Base-by-base conservation (phyloP, 495 filamentous ascomycete species). In the Lophiostoma macrostomum region DNA sequence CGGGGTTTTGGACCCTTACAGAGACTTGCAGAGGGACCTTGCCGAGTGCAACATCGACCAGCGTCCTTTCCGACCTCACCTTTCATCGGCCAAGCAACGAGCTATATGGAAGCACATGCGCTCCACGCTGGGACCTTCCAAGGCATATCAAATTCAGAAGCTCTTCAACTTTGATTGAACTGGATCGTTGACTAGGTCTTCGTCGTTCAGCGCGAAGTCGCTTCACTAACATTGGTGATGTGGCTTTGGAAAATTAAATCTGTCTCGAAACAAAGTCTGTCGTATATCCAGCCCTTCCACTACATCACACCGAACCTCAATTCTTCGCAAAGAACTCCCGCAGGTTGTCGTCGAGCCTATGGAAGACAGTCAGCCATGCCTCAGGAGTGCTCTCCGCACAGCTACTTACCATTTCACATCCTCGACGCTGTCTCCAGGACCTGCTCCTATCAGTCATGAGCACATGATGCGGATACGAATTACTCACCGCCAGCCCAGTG, bases 381-480 rank as follows among this genome's bases (percentile, higher is more conserved):
- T n/a, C n/a, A n/a, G n/a, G n/a, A n/a, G n/a, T n/a, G n/a, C n/a
- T n/a, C n/a, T n/a, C n/a, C n/a, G n/a, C n/a, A n/a, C n/a, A n/a
- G n/a, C n/a, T n/a, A n/a, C n/a, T n/a, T n/a, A n/a, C n/a, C 83
- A 87, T 51, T 76, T 74, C 3, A 85, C 70, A 69, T 88, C 84
- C 27, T 83, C 78, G 34, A 73, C 76, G 55, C 74, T 83, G 42
- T 80, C 72, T 0, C 81, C 81, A 8, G 84, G 84, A 13, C 84
- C 84, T 51, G 23, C 16, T 28, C 18, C 20, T 14, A 28, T 39
- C 37, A 61, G 32, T n/a, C 35, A 34, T 46, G 11, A 34, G 13
- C 24, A 7, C 14, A 10, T 7, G n/a, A 11, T 14, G 10, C 32
- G n/a, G 19, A 29, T 11, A 36, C 23, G 18, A 23, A 32, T 14